Base-by-base conservation (phyloP, 495 filamentous ascomycete species). In the Lophium mytilinum region DNA sequence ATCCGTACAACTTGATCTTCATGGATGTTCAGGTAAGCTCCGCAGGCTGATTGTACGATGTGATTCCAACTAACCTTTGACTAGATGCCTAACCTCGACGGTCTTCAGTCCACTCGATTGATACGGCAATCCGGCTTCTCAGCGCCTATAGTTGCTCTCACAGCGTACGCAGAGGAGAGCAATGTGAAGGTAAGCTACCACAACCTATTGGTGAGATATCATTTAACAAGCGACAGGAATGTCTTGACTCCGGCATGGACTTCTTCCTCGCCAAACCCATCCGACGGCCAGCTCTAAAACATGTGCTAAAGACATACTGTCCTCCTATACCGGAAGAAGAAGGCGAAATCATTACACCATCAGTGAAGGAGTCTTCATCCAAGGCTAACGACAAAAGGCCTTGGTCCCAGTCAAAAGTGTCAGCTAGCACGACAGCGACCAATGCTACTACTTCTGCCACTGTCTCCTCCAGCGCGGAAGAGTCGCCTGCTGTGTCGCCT, bases 61-160 rank as follows among this genome's bases (percentile, higher is more conserved):
- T 48, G 6, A 18, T 14, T 2, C 7, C 21, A 24, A 24, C 14
- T 48, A 14, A 48, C 17, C 8, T 48, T 14, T 30, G 9, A 7
- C 33, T 76, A 92, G 76, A 96, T 96, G 91, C 91, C 91, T 15
- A 92, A 91, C 65, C 78, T 96, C 9, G 89, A 95, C 59, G 91
- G 91, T 4, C 77, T 95, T 21, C 82, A 95, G 68, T 90, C 85
- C 46, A 95, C 91, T 0, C 78, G 87, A n/a, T 76, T 93, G 14
- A 95, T 95, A 57, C 81, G 91, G 5, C 74, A 89, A 60, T 85
- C 92, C 74, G 91, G 91, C 11, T 96, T 91, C 67, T 83, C 80
- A 18, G 86, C 87, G 5, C 91, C 91, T 7, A 96, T 96, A 60
- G 90, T 96, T 10, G 91, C 91, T 3, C 71, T 96, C 41, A 93